phyloP scores from a whole-genome alignment of 306 rosid genomes.

The Sphenostylis stenocarpa region DNA sequence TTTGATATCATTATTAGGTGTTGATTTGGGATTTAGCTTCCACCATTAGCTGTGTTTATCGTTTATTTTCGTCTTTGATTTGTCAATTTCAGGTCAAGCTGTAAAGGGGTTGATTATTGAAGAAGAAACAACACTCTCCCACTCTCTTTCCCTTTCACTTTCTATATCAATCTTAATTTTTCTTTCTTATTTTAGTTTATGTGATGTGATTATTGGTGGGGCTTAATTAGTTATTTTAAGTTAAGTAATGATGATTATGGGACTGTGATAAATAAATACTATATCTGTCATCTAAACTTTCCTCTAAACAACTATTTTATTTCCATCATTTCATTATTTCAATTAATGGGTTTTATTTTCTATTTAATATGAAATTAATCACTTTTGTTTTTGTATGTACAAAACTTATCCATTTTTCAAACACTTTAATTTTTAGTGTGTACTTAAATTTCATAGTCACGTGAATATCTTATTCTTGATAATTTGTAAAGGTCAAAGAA shows the following conservation, averaged over 20 bases:
- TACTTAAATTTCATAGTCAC: too few species aligned
- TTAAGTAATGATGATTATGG: not conserved
- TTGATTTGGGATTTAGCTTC: constrained; percentile 23
- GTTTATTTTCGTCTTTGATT: not conserved
- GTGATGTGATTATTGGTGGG: not conserved
- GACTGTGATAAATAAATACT: not conserved
- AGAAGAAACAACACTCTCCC: not conserved
- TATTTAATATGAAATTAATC: not conserved
- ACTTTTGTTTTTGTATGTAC: not conserved
- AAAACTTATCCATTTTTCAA: not conserved
- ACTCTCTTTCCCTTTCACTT: not conserved
- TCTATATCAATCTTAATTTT: not conserved
- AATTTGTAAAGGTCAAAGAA: not conserved
- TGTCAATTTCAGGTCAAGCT: constrained; percentile 16
- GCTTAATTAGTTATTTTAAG: constrained; percentile 5
- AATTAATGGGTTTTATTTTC: not conserved
- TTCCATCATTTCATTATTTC: not conserved
- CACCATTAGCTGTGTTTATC: constrained; percentile 21
- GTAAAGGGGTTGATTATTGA: not conserved
- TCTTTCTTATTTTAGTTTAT: not conserved
- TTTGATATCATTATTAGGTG: constrained; percentile 13
- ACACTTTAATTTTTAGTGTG: not conserved
- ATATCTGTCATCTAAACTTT: not conserved
- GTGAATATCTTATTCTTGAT: too few species aligned
- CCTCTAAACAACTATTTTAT: not conserved